Conservation (phyloP, 2,329 filamentous ascomycete genomes). For the Dactylellina parvicollis region DNA sequence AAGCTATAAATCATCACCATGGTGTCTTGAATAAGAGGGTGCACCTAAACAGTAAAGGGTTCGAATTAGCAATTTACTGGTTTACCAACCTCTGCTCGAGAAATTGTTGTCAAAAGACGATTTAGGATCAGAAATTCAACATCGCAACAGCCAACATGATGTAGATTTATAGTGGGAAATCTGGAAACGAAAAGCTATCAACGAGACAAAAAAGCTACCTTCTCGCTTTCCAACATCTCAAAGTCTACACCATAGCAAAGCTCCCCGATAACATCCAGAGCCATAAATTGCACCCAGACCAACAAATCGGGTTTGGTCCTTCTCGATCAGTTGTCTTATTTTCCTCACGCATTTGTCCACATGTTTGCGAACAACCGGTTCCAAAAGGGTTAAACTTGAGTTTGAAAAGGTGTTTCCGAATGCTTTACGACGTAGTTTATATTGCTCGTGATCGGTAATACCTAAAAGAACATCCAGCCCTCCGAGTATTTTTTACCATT, state of each 20-base stretch:
- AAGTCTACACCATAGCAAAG: slow-evolving; percentile 9
- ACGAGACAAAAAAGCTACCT: no score
- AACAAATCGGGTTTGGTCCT: slow-evolving; percentile 2
- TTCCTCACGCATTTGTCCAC: background rate
- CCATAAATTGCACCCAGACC: slow-evolving; percentile 6
- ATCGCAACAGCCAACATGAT: no score
- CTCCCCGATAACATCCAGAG: slow-evolving; percentile 9
- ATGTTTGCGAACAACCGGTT: slow-evolving; percentile 6
- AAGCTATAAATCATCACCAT: background rate
- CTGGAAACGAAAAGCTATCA: background rate
- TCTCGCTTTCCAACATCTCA: slow-evolving; percentile 22
- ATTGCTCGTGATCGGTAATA: background rate
- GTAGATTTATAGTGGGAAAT: background rate
- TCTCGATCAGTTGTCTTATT: background rate
- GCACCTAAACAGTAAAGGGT: background rate
- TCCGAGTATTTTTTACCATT: background rate
- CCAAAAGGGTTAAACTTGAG: background rate
- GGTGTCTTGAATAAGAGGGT: background rate
- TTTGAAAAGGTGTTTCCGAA: slow-evolving; percentile 15
- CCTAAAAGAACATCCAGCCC: background rate
- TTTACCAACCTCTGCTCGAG: no score
- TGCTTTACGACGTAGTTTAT: slow-evolving; percentile 6
- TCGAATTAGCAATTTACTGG: no score
- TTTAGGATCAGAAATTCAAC: background rate
- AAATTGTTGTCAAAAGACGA: background rate